Base-by-base conservation (phyloP, 257 asterid genomes). In the Primulina tabacum region DNA sequence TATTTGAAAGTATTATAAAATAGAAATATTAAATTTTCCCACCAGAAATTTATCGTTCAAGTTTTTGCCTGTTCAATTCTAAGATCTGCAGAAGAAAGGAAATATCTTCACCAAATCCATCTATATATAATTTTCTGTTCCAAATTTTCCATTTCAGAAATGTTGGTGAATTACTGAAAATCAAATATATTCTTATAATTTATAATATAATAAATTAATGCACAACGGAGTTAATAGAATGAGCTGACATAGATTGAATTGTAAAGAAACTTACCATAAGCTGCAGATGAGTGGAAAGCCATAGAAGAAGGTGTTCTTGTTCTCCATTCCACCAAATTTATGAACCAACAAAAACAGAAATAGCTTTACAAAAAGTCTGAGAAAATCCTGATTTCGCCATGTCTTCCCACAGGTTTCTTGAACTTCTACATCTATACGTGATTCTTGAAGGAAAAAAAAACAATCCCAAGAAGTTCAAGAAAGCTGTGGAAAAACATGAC, bases 401-500 rank as follows among this genome's bases (percentile, higher is more conserved):
- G 78, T 77, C 84, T 77, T 82, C 82, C 87, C 87, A 82, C 87
- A 82, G 81, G 50, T 58, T 77, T 82, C 76, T 82, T 82, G 82
- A 82, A 82, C 84, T 80, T 80, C 82, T 68, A 21, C 65, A 47
- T 60, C 60, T 32, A 53, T 7, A 66, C 65, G 81, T 80, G 60
- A 61, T 58, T 74, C 60, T 50, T 9, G 52, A 37, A 38, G 24
- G 1, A 68, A 32, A 0, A 3, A 14, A 10, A 34, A 21, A 21
- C 8, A 38, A 38, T 11, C 43, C 20, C 38, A 59, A 72, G 84
- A 76, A 80, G 84, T 83, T 83, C 85, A 87, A 85, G 94, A 87
- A 81, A 87, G 84, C 87, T 83, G 86, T 86, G 89, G 90, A 85
- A 79, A 81, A 85, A 80, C 80, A 73, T 73, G 71, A 60, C 72